Base-by-base conservation (phyloP, 768 basidiomycete genomes). In the Lactifluus volemus region DNA sequence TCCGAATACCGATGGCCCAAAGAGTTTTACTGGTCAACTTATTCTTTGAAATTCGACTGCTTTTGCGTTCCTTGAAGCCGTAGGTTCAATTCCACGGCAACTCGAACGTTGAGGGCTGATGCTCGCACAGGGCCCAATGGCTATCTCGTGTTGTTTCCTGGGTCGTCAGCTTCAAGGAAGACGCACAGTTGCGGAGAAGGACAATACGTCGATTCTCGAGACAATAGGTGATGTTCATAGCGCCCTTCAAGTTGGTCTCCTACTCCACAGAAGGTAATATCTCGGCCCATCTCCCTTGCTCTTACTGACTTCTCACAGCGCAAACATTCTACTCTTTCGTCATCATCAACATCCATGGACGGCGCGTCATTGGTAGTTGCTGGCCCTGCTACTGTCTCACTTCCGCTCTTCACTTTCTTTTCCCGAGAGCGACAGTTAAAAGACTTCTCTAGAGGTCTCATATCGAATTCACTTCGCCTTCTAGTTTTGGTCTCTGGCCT, bases 11-110 rank as follows among this genome's bases (percentile, higher is more conserved):
- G 1, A 73, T 78, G 4, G 81, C 83, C 1, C 84, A 85, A 49
- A 74, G 86, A 36, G 72, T 83, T 52, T 72, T 90, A 25, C 77
- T 87, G 55, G 80, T 78, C 58, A 74, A 81, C 19, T 70, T 92
- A 6, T 81, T 90, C 53, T 76, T 81, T 2, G 84, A 88, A 67
- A 79, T 88, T 39, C 74, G 89, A 54, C 71, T 87, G 5, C 66
- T 85, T 6, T 84, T 82, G 1, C 77, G 81, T 52, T 87, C 86
- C 0, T 69, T 85, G 30, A 88, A 85, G 70, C 70, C 77, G 86
- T 88, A 70, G 47, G 83, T 66, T 1, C 30, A 30, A 7, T 38
- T 19, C 17, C 47, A 7, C 14, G 5, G 15, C 19, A 21, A 21
- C 17, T 15, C 36, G 7, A 50, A 3, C 19, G n/a, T 15, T 14